Base-by-base conservation (phyloP, 345 rosid genomes). In the Citrus hindsii region DNA sequence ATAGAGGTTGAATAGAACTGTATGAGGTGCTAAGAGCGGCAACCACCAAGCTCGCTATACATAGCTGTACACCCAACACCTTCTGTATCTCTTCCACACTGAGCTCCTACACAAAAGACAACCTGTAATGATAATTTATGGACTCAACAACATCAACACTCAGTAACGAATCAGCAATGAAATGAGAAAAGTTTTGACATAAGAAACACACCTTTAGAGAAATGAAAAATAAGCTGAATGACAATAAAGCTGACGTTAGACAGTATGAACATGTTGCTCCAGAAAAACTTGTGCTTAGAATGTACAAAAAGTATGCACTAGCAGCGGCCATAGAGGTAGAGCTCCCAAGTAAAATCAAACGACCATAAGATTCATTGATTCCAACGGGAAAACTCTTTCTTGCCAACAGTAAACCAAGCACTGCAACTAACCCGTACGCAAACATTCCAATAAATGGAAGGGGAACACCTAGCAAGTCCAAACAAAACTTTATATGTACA, bases 291-390 rank as follows among this genome's bases (percentile, higher is more conserved):
- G 95, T 89, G 79, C 84, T 84, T 68, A 96, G 87, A 71, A 89
- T 87, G 89, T 92, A 95, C 84, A 93, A 67, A 77, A 95, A 90
- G 83, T 92, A 93, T 76, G 92, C 94, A 87, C 97, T 96, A 53
- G 99, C 93, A 83, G 94, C 86, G 38, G 98, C 97, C 97, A 94
- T 90, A 66, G 97, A 85, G 74, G 95, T 88, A 19, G 92, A 85
- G 82, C 76, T 84, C 42, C 89, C 93, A 77, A 92, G 91, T 75
- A 96, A 85, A 73, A 85, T 75, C 74, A 85, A 86, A 69, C 92
- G 98, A 60, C 97, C 92, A 73, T 77, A 74, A 24, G 77, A 75
- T 80, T 91, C 88, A 59, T 77, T 77, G 8, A 91, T 82, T 66
- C 86, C 93, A 69, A 89, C 83, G 25, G 94, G 93, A 62, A 88